phyloP scores from a whole-genome alignment of 768 basidiomycete species.

The Inosperma sp. region DNA sequence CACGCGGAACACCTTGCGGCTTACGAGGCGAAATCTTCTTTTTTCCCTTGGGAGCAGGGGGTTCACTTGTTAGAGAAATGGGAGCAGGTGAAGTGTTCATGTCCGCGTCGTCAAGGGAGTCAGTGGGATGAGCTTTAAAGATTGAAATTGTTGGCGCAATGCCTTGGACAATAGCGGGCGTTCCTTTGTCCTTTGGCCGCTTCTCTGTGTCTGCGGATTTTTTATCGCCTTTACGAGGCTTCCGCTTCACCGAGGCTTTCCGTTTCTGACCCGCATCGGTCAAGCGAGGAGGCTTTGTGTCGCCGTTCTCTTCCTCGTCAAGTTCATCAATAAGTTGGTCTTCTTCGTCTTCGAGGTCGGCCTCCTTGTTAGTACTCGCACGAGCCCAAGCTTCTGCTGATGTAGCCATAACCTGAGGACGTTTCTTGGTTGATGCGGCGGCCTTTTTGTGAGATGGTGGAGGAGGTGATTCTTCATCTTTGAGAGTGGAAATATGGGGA shows the following conservation, averaged over 20 bases:
- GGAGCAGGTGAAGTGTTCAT: slow-evolving; percentile 22
- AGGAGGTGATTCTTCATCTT: slow-evolving; percentile 68
- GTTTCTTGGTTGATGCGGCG: slow-evolving; percentile 18
- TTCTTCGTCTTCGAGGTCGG: slow-evolving; percentile 67
- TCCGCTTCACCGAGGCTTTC: slow-evolving; percentile 47
- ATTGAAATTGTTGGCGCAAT: slow-evolving; percentile 39
- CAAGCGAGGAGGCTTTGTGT: slow-evolving; percentile 28
- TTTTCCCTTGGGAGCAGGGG: slow-evolving; percentile 40
- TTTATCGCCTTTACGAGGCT: slow-evolving; percentile 51
- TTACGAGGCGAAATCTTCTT: slow-evolving; percentile 49
- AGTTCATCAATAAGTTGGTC: slow-evolving; percentile 81
- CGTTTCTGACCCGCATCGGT: slow-evolving; percentile 42
- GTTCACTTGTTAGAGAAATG: slow-evolving; percentile 19
- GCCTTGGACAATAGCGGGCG: slow-evolving; percentile 31
- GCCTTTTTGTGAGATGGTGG: slow-evolving; percentile 32
- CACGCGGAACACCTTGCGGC: slow-evolving; percentile 34
- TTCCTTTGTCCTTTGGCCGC: slow-evolving; percentile 42
- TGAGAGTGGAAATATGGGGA: slow-evolving; percentile 75
- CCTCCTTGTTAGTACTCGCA: slow-evolving; percentile 27
- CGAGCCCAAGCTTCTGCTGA: slow-evolving; percentile 7
- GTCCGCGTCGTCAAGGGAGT: slow-evolving; percentile 34
- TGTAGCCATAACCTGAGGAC: slow-evolving; percentile 18
- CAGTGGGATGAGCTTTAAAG: slow-evolving; percentile 39
- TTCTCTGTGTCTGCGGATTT: slow-evolving; percentile 41
- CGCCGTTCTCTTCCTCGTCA: slow-evolving; percentile 44